Conservation (phyloP, 2,329 filamentous ascomycete species). For the Fusarium euwallaceae region DNA sequence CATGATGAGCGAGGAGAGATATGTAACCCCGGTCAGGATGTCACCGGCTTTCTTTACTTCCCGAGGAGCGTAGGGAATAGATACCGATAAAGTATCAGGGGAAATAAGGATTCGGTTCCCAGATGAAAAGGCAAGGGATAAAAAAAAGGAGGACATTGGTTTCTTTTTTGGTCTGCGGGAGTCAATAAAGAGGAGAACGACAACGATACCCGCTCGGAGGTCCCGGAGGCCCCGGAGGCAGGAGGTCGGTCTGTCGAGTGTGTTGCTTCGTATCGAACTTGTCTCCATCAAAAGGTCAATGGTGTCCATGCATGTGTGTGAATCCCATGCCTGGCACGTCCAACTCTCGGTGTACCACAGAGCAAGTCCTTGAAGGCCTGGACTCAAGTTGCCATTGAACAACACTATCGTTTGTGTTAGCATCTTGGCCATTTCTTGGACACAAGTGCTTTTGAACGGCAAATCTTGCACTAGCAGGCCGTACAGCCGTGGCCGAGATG, state of each 20-base stretch:
- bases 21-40: not conserved
- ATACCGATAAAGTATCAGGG: not conserved
- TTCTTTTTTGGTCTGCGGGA: not conserved
- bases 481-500: conserved; percentile 9
- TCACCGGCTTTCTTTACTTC: not conserved
- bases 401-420: conserved; percentile 13
- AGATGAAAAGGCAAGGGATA: conserved; percentile 16
- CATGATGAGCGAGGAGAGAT: not conserved
- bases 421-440: conserved; percentile 22
- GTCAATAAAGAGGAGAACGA: not conserved
- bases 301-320: conserved; percentile 21
- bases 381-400: conserved; percentile 9
- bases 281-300: conserved; percentile 12
- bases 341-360: conserved; percentile 17
- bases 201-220: not conserved
- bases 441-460: conserved; percentile 12
- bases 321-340: conserved; percentile 17
- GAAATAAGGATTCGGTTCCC: conserved; percentile 7
- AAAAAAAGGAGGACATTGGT: conserved; percentile 24
- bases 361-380: not conserved
- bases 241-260: conserved; percentile 8
- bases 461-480: not conserved
- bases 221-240: conserved; percentile 20
- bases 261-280: conserved; percentile 24
- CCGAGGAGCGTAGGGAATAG: not conserved